Evolutionary conservation across 73 alveolate species (phyloP).

Genomic region (Paramecium biaurelia): DNA sequence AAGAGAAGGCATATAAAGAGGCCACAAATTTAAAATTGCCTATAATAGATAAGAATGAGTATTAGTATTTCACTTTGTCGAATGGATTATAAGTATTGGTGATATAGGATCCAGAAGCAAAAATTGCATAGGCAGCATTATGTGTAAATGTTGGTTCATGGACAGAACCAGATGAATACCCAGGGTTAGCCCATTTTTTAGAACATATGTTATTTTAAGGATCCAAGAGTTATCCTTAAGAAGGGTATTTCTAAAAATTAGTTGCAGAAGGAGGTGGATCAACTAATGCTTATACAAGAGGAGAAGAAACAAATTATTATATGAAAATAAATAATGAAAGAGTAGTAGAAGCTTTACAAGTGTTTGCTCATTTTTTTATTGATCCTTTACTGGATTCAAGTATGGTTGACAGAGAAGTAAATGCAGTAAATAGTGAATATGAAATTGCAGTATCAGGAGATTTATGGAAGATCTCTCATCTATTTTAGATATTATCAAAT

Average conservation of each 20-base stretch:
- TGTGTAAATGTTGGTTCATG: slow-evolving; percentile 74
- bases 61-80: slow-evolving; percentile 20
- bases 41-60: slow-evolving; percentile 4
- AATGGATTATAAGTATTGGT: slow-evolving; percentile 70
- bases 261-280: slow-evolving; percentile 59
- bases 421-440: slow-evolving; percentile 61
- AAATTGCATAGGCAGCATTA: slow-evolving; percentile 74
- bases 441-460: slow-evolving; percentile 52
- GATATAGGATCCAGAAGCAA: slow-evolving; percentile 69
- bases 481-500: slow-evolving; percentile 14
- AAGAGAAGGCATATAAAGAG: not conserved
- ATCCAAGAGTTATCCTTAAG: slow-evolving; percentile 53
- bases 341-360: slow-evolving; percentile 44
- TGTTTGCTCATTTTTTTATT: slow-evolving; percentile 56
- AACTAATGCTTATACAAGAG: slow-evolving; percentile 55
- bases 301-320: slow-evolving; percentile 59
- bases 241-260: slow-evolving; percentile 38
- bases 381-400: slow-evolving; percentile 57
- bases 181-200: slow-evolving; percentile 75
- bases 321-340: slow-evolving; percentile 44
- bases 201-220: slow-evolving; percentile 73
- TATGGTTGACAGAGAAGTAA: slow-evolving; percentile 55
- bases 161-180: slow-evolving; percentile 69
- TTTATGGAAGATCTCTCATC: slow-evolving; percentile 33
- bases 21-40: not conserved